Evolutionary conservation across 805 yeast species (phyloP).

Genomic region (Kazachstania viticola): DNA sequence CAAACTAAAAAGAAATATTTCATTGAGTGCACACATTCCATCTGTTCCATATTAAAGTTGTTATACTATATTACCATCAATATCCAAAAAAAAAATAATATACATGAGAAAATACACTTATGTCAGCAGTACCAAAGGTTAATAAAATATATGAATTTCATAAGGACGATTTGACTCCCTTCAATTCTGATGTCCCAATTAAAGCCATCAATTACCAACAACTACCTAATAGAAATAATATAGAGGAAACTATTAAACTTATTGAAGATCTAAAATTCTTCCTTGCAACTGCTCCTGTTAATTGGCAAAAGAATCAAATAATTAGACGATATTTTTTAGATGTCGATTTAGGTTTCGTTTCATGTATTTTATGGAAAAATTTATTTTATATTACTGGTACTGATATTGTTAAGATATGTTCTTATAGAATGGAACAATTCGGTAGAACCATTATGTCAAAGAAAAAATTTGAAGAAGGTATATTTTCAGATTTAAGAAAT

Average conservation of each 20-base stretch:
- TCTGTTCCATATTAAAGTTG: not conserved
- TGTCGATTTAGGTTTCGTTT: constrained; percentile 80
- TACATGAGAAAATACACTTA: too few species aligned
- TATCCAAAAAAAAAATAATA: too few species aligned
- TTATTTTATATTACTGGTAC: constrained; percentile 89
- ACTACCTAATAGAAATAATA: too few species aligned
- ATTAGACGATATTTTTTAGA: constrained; percentile 77
- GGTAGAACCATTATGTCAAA: constrained; percentile 77
- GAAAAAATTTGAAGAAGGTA: constrained; percentile 94
- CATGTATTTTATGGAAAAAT: constrained; percentile 87
- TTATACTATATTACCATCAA: not conserved
- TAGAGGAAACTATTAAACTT: constrained; percentile 28
- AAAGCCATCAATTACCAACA: too few species aligned
- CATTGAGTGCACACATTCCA: too few species aligned
- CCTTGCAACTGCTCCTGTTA: constrained; percentile 86
- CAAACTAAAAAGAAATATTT: too few species aligned
- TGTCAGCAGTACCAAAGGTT: too few species aligned
- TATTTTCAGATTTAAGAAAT: constrained; percentile 80
- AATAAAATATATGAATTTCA: too few species aligned
- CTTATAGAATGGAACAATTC: constrained; percentile 82
- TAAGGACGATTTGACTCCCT: too few species aligned
- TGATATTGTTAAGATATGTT: constrained; percentile 85
- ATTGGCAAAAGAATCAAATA: constrained; percentile 83
- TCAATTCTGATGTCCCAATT: too few species aligned
- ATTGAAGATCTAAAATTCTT: constrained; percentile 78